Evolutionary conservation across 352 stramenopile genomes (phyloP), one percentile per base, ranked within the genome.

Genomic region (Globisporangium emineosum): DNA sequence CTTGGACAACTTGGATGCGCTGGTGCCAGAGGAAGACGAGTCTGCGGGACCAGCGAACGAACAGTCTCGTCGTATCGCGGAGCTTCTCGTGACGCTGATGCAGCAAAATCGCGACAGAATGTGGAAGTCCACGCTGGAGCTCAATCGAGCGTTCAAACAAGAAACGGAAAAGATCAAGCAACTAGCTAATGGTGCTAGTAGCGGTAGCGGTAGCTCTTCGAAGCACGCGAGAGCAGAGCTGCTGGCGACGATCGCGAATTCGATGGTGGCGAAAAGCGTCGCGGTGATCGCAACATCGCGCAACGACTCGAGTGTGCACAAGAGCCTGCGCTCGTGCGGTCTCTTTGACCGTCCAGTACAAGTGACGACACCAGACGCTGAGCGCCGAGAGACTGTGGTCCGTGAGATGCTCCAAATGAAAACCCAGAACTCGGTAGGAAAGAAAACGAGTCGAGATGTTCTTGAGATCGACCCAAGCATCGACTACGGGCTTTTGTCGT

Each of bases 41-140:
- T 80, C 85, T 15, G 73, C 68, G 29, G 82, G 83, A 21, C 69
- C 77, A 15, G 81, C 77, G 6, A 96, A 96, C 51, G 88, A 94
- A n/a, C 89, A 97, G 73, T 83, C 89, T 8, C 79, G 85, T 17
- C 86, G 87, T n/a, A 88, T 97, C 6, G 89, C 87, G 0, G 88
- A 96, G 54, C 75, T 88, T 40, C 43, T 97, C 1, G 70, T 89
- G 29, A 76, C 79, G 32, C 60, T 89, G 21, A 78, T 92, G 68
- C 77, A 79, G 32, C 71, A 87, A 12, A 76, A 67, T 7, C 66
- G 64, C 21, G 73, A 86, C 19, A 71, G 73, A 6, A 89, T 93
- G 74, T 79, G 73, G 72, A 87, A 88, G 50, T 61, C 76, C 5
- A 86, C 81, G 27, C 64, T 73, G 3, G 77, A 90, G 56, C 68